Conservation (phyloP, 2,329 filamentous ascomycete genomes). For the Dactylellina drechsleri region DNA sequence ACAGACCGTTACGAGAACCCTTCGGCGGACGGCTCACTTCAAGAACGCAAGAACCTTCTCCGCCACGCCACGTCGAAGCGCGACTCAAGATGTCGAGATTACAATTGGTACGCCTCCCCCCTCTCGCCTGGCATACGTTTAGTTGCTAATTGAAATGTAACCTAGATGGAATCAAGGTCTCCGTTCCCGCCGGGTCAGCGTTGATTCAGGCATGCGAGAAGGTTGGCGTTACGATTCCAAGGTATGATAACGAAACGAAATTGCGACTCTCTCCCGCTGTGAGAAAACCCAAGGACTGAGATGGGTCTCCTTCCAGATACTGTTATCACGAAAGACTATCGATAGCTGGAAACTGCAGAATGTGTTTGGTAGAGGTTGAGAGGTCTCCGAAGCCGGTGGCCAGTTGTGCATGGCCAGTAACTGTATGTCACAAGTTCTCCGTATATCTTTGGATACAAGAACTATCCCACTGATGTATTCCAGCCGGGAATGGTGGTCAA, state of each 20-base stretch:
- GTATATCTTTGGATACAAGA: neutral
- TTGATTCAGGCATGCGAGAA: slow-evolving; percentile 99
- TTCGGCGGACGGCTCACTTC: slow-evolving; percentile 49
- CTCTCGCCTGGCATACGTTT: neutral
- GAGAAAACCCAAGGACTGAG: slow-evolving; percentile 5
- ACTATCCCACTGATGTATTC: slow-evolving; percentile 12
- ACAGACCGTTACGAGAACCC: slow-evolving; percentile 40
- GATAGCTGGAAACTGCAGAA: slow-evolving; percentile 99
- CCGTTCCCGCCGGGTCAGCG: slow-evolving; percentile 78
- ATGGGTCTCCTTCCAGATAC: slow-evolving; percentile 58
- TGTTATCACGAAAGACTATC: slow-evolving; percentile 79
- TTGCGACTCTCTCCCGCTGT: neutral
- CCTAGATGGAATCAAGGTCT: slow-evolving; percentile 51
- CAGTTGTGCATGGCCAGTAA: slow-evolving; percentile 83
- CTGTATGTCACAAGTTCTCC: slow-evolving; percentile 19
- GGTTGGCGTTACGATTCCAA: slow-evolving; percentile 87
- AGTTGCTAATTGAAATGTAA: slow-evolving; percentile 16
- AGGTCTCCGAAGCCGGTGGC: slow-evolving; percentile 95
- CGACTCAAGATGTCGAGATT: slow-evolving; percentile 50
- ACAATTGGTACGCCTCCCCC: slow-evolving; percentile 26
- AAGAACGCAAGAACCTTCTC: slow-evolving; percentile 45
- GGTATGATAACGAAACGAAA: slow-evolving; percentile 64
- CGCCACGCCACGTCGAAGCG: slow-evolving; percentile 47
- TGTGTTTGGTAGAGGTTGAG: slow-evolving; percentile 99
- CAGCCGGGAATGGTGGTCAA: slow-evolving; percentile 95